Conservation (phyloP, 129 eudicot species). For the Arctium lappa region DNA sequence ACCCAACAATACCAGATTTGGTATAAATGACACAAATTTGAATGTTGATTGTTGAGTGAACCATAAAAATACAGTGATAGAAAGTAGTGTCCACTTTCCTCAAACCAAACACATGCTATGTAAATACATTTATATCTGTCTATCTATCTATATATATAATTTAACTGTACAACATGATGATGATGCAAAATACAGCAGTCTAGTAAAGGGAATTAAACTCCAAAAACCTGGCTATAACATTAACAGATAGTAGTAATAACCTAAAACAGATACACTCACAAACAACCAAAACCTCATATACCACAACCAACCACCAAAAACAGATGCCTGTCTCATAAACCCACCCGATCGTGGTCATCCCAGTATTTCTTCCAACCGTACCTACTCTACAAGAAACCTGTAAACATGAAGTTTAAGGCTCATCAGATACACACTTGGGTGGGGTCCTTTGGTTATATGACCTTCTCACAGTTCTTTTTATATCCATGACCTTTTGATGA, state of each 20-base stretch:
- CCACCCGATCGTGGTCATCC: not conserved
- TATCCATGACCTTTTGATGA: not conserved
- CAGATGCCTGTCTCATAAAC: not conserved
- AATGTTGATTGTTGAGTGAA: not conserved
- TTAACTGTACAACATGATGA: conserved; percentile 14
- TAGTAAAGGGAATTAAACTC: conserved; percentile 4
- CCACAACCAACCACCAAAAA: not conserved
- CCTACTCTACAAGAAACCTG: conserved; percentile 27
- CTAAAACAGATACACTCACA: conserved; percentile 14
- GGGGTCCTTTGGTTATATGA: not conserved
- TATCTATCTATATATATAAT: not conserved
- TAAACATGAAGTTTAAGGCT: not conserved
- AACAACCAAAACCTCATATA: conserved; percentile 22
- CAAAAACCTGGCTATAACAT: conserved; percentile 21
- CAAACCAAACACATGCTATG: conserved; percentile 4
- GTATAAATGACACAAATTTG: not conserved
- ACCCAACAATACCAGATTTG: too few relatives aligned
- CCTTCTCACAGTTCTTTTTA: not conserved
- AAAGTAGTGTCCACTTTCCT: not conserved
- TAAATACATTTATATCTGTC: not conserved
- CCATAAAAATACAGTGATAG: not conserved
- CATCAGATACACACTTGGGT: not conserved
- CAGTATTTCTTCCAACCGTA: conserved; percentile 5
- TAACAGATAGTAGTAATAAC: conserved; percentile 17
- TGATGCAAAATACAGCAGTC: conserved; percentile 14